phyloP scores from a whole-genome alignment of 768 basidiomycete species.

The Amanita polypyramis region DNA sequence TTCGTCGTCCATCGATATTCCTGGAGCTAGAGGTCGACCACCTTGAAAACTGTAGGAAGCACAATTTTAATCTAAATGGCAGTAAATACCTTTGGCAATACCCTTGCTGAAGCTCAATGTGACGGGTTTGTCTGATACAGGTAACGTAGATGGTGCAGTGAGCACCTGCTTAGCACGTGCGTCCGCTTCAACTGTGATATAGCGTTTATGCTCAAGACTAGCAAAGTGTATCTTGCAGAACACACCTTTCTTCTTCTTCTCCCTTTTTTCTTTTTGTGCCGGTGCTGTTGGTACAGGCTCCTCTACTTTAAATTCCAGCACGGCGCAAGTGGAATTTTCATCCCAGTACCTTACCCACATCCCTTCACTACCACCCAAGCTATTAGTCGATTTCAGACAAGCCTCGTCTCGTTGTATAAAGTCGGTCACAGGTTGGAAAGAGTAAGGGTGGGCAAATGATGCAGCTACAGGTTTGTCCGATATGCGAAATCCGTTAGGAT shows the following conservation, averaged over 20 bases:
- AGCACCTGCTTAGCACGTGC: conserved; percentile 15
- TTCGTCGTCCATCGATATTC: conserved; percentile 57
- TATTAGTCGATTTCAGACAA: conserved; percentile 54
- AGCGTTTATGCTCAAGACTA: conserved; percentile 2
- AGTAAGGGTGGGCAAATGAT: conserved; percentile 87
- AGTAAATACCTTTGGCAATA: conserved; percentile 20
- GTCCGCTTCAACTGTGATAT: conserved; percentile 23
- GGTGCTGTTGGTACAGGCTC: conserved; percentile 31
- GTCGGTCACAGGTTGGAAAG: conserved; percentile 76
- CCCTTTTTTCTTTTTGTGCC: conserved; percentile 33
- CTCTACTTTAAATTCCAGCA: conserved; percentile 74
- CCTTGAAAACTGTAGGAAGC: conserved; percentile 4
- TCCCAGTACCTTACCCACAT: conserved; percentile 90
- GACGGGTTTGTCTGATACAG: conserved; percentile 72
- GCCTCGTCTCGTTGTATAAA: conserved; percentile 69
- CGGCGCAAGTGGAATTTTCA: conserved; percentile 64
- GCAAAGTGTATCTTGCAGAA: conserved; percentile 1
- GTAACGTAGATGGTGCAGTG: conserved; percentile 54
- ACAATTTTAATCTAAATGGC: conserved; percentile 14
- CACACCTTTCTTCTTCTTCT: conserved; percentile 60
- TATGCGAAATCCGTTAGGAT: conserved; percentile 92
- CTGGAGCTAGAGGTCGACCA: conserved; percentile 36
- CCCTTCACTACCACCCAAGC: conserved; percentile 63
- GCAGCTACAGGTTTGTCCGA: conserved; percentile 82
- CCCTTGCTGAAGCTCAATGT: conserved; percentile 66